Percentiles rank a stretch among this genome's conserved stretches.
phyloP scores from a whole-genome alignment of 306 rosid genomes.

The Vigna nakashimae region DNA sequence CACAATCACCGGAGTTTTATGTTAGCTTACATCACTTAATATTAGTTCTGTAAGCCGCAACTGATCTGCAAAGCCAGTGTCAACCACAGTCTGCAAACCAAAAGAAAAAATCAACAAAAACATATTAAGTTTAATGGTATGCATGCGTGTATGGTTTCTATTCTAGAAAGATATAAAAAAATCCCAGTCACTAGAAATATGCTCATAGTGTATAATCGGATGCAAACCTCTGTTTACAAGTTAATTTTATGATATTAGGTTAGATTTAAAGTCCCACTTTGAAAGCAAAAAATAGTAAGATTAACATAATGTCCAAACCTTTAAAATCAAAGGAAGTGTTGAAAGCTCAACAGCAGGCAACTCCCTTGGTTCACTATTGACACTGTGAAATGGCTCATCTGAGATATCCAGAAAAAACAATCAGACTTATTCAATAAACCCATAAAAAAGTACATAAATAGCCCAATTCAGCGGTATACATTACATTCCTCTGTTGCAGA shows the following conservation, averaged over 20 bases:
- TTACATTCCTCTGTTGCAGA: neutral
- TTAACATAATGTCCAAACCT: conserved; percentile 60
- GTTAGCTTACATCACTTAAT: conserved; percentile 80
- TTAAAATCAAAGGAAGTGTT: conserved; percentile 83
- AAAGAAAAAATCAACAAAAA: conserved; percentile 35
- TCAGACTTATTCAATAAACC: conserved; percentile 28
- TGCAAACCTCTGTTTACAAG: no score
- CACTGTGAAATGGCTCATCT: conserved; percentile 83
- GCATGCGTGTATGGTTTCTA: no score
- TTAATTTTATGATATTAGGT: no score
- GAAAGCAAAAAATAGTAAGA: neutral
- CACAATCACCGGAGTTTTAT: conserved; percentile 39
- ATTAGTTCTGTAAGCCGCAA: conserved; percentile 83
- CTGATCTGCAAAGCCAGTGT: conserved; percentile 90
- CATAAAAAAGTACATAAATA: conserved; percentile 2
- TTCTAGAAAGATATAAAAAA: neutral
- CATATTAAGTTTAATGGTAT: conserved; percentile 1
- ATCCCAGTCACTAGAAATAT: no score
- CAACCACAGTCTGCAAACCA: conserved; percentile 75
- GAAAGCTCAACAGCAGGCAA: conserved; percentile 88
- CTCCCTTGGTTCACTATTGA: conserved; percentile 84
- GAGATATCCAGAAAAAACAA: conserved; percentile 38
- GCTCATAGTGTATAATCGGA: no score
- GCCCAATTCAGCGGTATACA: neutral
- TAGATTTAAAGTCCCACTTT: no score